phyloP scores from a whole-genome alignment of 495 filamentous ascomycete genomes.

The Xylaria sp. region DNA sequence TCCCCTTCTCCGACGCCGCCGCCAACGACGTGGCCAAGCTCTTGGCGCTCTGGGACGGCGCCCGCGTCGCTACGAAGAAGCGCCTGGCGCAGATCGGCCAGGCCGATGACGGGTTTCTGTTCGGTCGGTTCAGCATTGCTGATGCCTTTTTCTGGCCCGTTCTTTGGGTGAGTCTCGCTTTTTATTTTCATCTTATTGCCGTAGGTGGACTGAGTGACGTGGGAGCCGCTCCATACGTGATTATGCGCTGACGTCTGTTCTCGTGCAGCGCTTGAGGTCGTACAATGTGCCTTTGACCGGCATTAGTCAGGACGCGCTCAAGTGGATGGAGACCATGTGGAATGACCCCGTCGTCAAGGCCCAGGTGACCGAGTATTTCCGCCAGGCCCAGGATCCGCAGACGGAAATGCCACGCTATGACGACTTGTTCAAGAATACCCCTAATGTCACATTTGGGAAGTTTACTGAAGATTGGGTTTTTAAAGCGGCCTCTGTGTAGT shows the following conservation, averaged over 20 bases:
- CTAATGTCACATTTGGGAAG: slow-evolving; percentile 44
- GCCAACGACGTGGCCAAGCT: slow-evolving; percentile 43
- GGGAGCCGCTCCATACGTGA: too few relatives aligned
- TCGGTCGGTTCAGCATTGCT: slow-evolving; percentile 47
- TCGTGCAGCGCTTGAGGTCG: slow-evolving; percentile 50
- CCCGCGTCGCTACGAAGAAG: slow-evolving; percentile 29
- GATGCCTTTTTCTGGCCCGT: slow-evolving; percentile 55
- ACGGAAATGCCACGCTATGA: slow-evolving; percentile 49
- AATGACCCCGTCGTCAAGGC: slow-evolving; percentile 48
- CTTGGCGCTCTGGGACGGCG: slow-evolving; percentile 44
- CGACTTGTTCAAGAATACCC: slow-evolving; percentile 46
- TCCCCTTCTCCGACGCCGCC: slow-evolving; percentile 35
- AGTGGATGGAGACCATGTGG: slow-evolving; percentile 59
- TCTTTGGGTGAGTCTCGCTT: slow-evolving; percentile 46
- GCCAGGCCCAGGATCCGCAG: slow-evolving; percentile 49
- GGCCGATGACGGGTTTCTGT: slow-evolving; percentile 50
- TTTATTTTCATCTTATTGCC: neutral
- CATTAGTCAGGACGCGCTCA: slow-evolving; percentile 46
- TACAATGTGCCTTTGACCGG: slow-evolving; percentile 51
- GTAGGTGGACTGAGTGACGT: neutral
- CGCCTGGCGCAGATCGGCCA: slow-evolving; percentile 41
- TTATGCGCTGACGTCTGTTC: slow-evolving; percentile 10
- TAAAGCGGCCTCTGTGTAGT: neutral
- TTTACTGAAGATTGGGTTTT: slow-evolving; percentile 51
- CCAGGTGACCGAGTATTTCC: slow-evolving; percentile 45